Evolutionary conservation across 495 filamentous ascomycete genomes (phyloP), one percentile per base, ranked within the genome.

Genomic region (Trichoderma gamsii): DNA sequence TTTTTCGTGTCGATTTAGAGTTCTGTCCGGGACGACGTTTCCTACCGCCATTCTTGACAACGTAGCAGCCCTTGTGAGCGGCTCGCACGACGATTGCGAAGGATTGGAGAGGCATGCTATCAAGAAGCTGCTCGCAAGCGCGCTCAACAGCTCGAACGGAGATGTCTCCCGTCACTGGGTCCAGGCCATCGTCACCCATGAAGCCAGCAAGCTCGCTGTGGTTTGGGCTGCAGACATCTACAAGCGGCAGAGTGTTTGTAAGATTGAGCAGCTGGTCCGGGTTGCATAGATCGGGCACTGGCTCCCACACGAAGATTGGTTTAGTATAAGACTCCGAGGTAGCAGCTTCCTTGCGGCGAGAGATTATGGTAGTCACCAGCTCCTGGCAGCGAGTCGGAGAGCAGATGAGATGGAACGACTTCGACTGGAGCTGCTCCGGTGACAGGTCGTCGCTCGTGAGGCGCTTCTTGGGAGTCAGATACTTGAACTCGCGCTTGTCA

Each of bases 291-390:
- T 96, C 92, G 13, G 96, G 95, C 4, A 97, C 89, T 4, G 95
- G 95, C 74, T 99, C 95, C 95, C 95, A 99, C 49, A 97, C 86
- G 75, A 97, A 89, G 15, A 95, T 75, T 2, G 91, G 92, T 38
- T 82, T 82, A 8, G 65, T 41, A 72, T 75, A 76, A 44, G 41
- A 38, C 27, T 71, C 72, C 35, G 65, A 46, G 23, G 66, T 41
- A 21, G 63, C 51, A 51, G 32, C 66, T 0, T 63, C 29, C 43
- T 72, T 72, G 41, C 72, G 67, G 13, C 52, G 65, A 13, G 65
- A 27, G 21, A 64, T 27, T 63, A 69, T 72, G 4, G 71, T 73
- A 1, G 84, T 75, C 18, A 92, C 87, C 35, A 94, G 86, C 32
- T 86, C 84, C 3, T 91, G 87, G 74, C 91, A 96, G n/a, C 95